Percentiles rank a stretch among this genome's conserved stretches.
These are phyloP conservation scores for Colletotrichum liaoningense DNA, from an alignment of 2,329 filamentous ascomycete species.

Conservation along the genomic window DNA sequence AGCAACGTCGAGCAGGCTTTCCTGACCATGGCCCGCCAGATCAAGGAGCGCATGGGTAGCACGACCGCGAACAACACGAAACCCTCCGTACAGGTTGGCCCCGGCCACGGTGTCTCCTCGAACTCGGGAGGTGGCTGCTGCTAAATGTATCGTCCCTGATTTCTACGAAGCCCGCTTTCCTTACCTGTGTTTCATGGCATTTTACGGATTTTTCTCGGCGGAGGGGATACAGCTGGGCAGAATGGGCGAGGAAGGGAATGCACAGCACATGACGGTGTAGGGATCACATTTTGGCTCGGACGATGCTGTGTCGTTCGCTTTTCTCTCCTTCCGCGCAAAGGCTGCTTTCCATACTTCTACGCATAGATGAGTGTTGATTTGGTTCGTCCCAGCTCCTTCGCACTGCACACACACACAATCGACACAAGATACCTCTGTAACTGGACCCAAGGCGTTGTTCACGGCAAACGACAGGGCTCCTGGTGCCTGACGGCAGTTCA, in stretches of 20 bases:
- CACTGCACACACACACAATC: constrained; percentile 28
- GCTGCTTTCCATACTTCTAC: constrained; percentile 36
- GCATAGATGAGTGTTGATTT: constrained; percentile 37
- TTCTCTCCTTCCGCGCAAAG: constrained; percentile 22
- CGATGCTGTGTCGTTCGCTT: constrained; percentile 34
- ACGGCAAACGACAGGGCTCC: constrained; percentile 1
- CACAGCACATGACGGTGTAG: constrained; percentile 32
- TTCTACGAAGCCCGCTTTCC: constrained; percentile 29
- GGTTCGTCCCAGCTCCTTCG: constrained; percentile 27
- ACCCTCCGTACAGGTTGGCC: constrained; percentile 94
- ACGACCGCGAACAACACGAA: constrained; percentile 97
- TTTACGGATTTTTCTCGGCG: constrained; percentile 35
- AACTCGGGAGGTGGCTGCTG: constrained; percentile 90
- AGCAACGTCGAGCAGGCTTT: constrained; percentile 99
- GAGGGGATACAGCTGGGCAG: constrained; percentile 31
- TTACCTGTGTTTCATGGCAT: constrained; percentile 36
- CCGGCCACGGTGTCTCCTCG: constrained; percentile 92
- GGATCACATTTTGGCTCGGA: constrained; percentile 30
- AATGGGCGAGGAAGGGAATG: constrained; percentile 17
- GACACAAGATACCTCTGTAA: constrained; percentile 35
- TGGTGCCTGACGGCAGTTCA: not conserved
- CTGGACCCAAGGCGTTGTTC: constrained; percentile 27
- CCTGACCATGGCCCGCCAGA: constrained; percentile 99
- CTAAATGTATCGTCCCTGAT: constrained; percentile 62
- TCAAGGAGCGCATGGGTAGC: constrained; percentile 99